Conservation (phyloP, 148 eudicot species). For the Dianthus caryophyllus region DNA sequence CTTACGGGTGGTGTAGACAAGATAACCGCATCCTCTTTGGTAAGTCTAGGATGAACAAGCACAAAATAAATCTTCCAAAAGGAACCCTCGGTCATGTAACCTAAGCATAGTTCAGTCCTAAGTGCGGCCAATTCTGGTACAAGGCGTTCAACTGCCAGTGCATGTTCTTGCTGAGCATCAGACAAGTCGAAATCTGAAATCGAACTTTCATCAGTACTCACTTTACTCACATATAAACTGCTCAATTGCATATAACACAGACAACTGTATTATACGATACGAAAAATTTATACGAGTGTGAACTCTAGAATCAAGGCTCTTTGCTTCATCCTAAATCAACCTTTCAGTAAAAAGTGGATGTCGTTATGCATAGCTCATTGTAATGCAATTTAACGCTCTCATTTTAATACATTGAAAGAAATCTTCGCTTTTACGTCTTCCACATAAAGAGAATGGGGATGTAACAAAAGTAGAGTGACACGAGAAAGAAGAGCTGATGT, state of each 20-base stretch:
- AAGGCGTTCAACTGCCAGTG: constrained; percentile 80
- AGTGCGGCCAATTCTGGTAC: constrained; percentile 81
- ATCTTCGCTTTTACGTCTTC: background rate
- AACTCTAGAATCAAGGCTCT: background rate
- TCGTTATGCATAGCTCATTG: background rate
- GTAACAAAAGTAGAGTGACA: background rate
- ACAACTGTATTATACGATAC: background rate
- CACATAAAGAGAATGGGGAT: background rate
- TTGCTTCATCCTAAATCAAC: background rate
- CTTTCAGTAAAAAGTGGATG: background rate
- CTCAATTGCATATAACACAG: background rate
- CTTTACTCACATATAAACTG: background rate
- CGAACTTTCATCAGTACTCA: constrained; percentile 11
- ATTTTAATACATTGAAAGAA: background rate
- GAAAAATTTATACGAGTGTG: background rate
- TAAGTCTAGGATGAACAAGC: constrained; percentile 78
- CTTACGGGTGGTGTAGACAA: constrained; percentile 82
- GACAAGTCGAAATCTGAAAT: constrained; percentile 76
- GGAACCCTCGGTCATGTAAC: constrained; percentile 75
- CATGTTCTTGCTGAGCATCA: constrained; percentile 96
- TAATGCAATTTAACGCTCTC: background rate
- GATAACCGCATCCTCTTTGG: constrained; percentile 57
- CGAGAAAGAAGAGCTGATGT: background rate
- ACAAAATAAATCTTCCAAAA: constrained; percentile 98
- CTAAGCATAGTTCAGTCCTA: constrained; percentile 87